Evolutionary conservation across 2,329 filamentous ascomycete genomes (phyloP).

Genomic region (Verticillium alfalfae): DNA sequence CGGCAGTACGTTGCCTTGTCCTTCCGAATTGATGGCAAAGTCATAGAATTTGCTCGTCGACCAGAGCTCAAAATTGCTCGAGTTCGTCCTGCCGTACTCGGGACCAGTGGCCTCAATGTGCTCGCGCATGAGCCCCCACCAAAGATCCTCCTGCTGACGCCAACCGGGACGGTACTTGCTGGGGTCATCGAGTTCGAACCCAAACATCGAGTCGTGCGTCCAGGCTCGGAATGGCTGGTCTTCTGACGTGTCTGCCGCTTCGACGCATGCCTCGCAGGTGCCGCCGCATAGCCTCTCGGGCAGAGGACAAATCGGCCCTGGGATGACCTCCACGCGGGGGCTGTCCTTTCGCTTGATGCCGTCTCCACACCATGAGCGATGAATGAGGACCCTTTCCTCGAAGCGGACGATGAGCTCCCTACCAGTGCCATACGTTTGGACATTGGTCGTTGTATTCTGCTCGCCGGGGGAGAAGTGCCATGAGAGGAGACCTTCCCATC

Average conservation of each 20-base stretch:
- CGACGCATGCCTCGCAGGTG: background rate
- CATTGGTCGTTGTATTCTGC: background rate
- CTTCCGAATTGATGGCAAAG: background rate
- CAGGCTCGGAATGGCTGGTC: background rate
- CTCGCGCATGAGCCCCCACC: background rate
- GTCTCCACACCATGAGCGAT: background rate
- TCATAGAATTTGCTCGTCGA: background rate
- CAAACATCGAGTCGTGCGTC: background rate
- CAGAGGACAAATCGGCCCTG: background rate
- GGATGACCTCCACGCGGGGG: background rate
- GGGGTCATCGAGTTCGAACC: background rate
- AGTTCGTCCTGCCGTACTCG: background rate
- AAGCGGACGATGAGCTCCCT: background rate
- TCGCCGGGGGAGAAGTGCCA: constrained; percentile 1
- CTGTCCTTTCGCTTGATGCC: background rate
- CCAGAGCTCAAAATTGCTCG: background rate
- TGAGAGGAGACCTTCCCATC: background rate
- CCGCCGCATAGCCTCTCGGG: background rate
- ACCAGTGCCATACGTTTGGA: background rate
- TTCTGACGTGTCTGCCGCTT: background rate
- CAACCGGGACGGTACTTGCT: background rate
- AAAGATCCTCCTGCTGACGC: background rate
- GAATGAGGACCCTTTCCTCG: background rate
- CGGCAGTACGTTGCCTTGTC: background rate
- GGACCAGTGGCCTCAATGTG: background rate